These are phyloP conservation scores for Diaporthe sp. DNA, from an alignment of 2,329 filamentous ascomycete genomes.

Conservation along the genomic window DNA sequence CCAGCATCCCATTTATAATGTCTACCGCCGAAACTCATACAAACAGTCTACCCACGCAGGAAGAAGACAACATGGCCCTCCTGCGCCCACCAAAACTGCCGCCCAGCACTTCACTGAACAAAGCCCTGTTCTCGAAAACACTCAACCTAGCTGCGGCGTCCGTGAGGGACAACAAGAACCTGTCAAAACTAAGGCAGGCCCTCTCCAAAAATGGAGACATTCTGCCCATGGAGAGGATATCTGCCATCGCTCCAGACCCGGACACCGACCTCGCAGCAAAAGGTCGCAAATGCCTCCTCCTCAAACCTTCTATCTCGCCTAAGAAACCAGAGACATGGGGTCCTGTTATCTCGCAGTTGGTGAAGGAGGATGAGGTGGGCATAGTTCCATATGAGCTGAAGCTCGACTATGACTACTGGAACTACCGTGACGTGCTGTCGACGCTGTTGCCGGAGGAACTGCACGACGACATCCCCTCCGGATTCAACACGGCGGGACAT, in stretches of 20 bases:
- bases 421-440: constrained; percentile 85
- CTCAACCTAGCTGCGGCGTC: constrained; percentile 84
- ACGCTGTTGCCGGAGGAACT: constrained; percentile 85
- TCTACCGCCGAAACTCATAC: not conserved
- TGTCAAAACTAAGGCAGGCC: constrained; percentile 77
- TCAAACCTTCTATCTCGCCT: constrained; percentile 69
- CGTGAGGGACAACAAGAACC: constrained; percentile 80
- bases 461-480: constrained; percentile 84
- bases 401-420: constrained; percentile 90
- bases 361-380: constrained; percentile 76
- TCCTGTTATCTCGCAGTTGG: constrained; percentile 75
- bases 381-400: constrained; percentile 82
- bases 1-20: constrained; percentile 21
- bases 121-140: constrained; percentile 83
- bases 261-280: constrained; percentile 64
- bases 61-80: constrained; percentile 60
- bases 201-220: constrained; percentile 77
- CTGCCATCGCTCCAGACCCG: constrained; percentile 74
- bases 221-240: constrained; percentile 74
- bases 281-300: constrained; percentile 73
- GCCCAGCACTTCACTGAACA: constrained; percentile 83
- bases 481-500: constrained; percentile 91
- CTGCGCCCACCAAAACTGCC: constrained; percentile 87
- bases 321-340: constrained; percentile 83
- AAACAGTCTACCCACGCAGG: not conserved